phyloP scores from a whole-genome alignment of 345 rosid species.

The Cardiospermum halicacabum region DNA sequence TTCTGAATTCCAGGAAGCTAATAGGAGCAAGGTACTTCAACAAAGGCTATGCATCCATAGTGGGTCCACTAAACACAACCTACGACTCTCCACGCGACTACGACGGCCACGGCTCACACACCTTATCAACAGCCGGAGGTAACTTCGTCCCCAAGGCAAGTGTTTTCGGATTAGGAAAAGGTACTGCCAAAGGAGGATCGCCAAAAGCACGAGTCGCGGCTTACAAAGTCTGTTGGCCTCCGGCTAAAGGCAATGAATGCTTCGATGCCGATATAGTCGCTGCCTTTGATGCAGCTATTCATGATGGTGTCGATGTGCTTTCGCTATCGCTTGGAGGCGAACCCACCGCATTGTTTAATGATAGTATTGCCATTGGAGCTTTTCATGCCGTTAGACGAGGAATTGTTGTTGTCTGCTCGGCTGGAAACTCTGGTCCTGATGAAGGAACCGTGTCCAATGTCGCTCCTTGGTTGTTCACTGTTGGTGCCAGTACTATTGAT shows the following conservation, averaged over 20 bases:
- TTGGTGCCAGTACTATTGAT: constrained; percentile 85
- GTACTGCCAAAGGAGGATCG: constrained; percentile 82
- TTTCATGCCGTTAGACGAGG: constrained; percentile 70
- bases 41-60: constrained; percentile 41
- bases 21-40: constrained; percentile 62
- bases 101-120: constrained; percentile 87
- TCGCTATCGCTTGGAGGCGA: constrained; percentile 67
- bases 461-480: constrained; percentile 89
- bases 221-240: constrained; percentile 83
- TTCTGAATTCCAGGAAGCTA: constrained; percentile 49
- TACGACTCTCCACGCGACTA: constrained; percentile 62
- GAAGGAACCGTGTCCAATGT: constrained; percentile 57
- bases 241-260: constrained; percentile 39
- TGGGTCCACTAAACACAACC: constrained; percentile 41
- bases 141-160: constrained; percentile 47
- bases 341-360: constrained; percentile 39
- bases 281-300: constrained; percentile 67
- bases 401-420: constrained; percentile 61
- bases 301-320: constrained; percentile 71
- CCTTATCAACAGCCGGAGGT: constrained; percentile 83
- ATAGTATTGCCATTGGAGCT: constrained; percentile 65
- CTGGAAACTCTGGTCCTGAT: constrained; percentile 78
- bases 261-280: constrained; percentile 70
- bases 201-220: constrained; percentile 81
- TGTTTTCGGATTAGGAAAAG: constrained; percentile 50